Conservation (phyloP, 2,329 filamentous ascomycete species). For the Apiospora aurea region DNA sequence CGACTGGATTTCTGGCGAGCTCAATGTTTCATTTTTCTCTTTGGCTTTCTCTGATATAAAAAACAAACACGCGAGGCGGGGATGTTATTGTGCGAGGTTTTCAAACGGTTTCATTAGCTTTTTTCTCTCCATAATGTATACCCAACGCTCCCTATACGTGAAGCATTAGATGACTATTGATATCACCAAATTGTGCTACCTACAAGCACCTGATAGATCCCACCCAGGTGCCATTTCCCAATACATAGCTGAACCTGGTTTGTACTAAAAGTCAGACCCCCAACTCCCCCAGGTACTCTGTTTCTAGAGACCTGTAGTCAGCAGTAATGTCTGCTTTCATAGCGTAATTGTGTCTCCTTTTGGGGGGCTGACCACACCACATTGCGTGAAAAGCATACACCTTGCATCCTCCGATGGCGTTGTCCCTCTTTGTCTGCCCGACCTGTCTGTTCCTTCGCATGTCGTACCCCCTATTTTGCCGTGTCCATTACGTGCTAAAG, state of each 20-base stretch:
- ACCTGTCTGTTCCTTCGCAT: neutral
- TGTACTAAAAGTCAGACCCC: neutral
- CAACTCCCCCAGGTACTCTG: neutral
- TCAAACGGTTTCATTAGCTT: neutral
- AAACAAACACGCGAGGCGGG: neutral
- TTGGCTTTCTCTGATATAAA: neutral
- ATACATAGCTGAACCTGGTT: neutral
- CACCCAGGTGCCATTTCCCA: neutral
- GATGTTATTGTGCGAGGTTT: neutral
- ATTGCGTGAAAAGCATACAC: neutral
- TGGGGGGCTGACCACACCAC: neutral
- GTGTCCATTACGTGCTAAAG: neutral
- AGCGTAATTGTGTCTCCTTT: neutral
- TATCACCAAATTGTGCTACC: neutral
- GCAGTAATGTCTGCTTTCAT: neutral
- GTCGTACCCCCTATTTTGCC: neutral
- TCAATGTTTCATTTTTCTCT: neutral
- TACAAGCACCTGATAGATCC: neutral
- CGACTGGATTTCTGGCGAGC: slow-evolving; percentile 11
- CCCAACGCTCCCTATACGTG: neutral
- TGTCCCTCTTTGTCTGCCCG: neutral
- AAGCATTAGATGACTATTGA: neutral
- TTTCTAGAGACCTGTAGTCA: too few relatives aligned
- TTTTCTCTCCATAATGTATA: neutral
- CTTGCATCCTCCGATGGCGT: neutral